These are phyloP conservation scores for Cymbopogon citratus DNA, from an alignment of 176 grass and related monocot species.

Conservation along the genomic window DNA sequence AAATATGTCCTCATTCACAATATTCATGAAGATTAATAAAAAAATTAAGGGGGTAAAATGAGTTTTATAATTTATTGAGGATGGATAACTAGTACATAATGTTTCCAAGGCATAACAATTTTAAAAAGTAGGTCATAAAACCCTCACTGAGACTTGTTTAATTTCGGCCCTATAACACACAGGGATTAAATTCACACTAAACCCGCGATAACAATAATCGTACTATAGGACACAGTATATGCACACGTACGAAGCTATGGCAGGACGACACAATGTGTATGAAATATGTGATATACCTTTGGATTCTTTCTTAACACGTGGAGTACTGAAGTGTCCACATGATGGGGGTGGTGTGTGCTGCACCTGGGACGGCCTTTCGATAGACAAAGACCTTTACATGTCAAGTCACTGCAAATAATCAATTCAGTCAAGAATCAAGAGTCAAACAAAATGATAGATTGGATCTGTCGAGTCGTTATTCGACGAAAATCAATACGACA, in stretches of 20 bases:
- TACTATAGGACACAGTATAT: background rate
- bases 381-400: conserved; percentile 28
- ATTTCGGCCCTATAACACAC: too few relatives aligned
- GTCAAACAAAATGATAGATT: conserved; percentile 1
- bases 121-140: too few relatives aligned
- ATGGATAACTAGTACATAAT: too few relatives aligned
- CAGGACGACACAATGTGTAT: background rate
- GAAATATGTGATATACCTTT: background rate
- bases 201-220: background rate
- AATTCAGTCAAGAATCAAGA: conserved; percentile 22
- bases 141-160: too few relatives aligned
- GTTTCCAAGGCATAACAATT: too few relatives aligned
- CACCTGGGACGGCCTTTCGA: conserved; percentile 24
- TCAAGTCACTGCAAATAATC: background rate
- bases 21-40: too few relatives aligned
- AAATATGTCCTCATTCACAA: too few relatives aligned
- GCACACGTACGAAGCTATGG: background rate
- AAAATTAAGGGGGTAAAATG: too few relatives aligned
- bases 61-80: too few relatives aligned
- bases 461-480: conserved; percentile 10
- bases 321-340: background rate
- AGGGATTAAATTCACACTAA: background rate
- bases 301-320: background rate
- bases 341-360: background rate
- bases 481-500: conserved; percentile 4